Evolutionary conservation across 192 early-diverging fungal species (phyloP).

Genomic region (Backusella morwellensis): DNA sequence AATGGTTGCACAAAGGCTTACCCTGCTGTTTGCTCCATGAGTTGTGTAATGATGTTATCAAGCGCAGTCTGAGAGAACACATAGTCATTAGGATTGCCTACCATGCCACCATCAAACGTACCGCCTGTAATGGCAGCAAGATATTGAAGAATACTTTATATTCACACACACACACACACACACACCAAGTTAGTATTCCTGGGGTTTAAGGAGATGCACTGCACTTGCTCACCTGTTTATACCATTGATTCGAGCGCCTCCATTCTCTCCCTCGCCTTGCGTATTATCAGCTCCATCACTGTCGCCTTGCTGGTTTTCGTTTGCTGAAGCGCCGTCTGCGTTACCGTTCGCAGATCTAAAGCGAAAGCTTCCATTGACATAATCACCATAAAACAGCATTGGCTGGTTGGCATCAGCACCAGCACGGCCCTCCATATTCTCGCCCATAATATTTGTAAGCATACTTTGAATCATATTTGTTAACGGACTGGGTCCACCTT

Average conservation of each 20-base stretch:
- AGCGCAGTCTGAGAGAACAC: slow-evolving; percentile 78
- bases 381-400: slow-evolving; percentile 15
- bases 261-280: background rate
- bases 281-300: background rate
- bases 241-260: background rate
- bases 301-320: background rate
- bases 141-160: slow-evolving; percentile 17
- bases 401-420: background rate
- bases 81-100: slow-evolving; percentile 77
- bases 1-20: slow-evolving; percentile 14
- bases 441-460: background rate
- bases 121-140: slow-evolving; percentile 33
- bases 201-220: background rate
- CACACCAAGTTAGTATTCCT: too few relatives aligned
- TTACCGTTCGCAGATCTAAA: background rate
- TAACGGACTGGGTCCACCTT: background rate
- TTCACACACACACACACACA: too few relatives aligned
- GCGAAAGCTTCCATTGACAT: slow-evolving; percentile 13
- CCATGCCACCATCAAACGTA: slow-evolving; percentile 40
- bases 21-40: slow-evolving; percentile 72
- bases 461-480: slow-evolving; percentile 5
- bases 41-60: slow-evolving; percentile 88
- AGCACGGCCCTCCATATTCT: background rate
- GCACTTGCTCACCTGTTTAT: background rate
- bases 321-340: background rate